phyloP scores from a whole-genome alignment of 129 eudicot genomes.

The Scalesia atractyloides region DNA sequence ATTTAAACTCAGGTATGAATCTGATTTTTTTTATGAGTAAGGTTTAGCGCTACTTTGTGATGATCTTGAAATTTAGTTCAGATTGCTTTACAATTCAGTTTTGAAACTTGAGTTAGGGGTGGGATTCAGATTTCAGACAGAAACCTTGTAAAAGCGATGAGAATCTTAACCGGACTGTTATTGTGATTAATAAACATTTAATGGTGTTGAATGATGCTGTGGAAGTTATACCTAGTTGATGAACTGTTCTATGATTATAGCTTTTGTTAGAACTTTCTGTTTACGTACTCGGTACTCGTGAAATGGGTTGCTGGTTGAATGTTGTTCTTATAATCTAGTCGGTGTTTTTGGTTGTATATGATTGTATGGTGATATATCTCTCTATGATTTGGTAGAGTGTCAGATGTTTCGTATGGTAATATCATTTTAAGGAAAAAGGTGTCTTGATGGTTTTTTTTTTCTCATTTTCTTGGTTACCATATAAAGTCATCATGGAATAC shows the following conservation, averaged over 20 bases:
- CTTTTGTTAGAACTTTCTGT: not conserved
- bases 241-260: not conserved
- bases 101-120: not conserved
- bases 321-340: not conserved
- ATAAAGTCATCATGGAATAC: not conserved
- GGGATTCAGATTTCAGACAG: not conserved
- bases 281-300: not conserved
- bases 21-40: not conserved
- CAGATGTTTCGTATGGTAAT: not conserved
- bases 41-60: not conserved
- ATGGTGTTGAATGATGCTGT: not conserved
- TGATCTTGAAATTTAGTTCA: not conserved
- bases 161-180: not conserved
- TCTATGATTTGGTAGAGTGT: not conserved
- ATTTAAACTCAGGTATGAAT: slow-evolving; percentile 1
- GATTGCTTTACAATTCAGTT: not conserved
- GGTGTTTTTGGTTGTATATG: not conserved
- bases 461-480: not conserved
- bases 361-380: not conserved
- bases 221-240: not conserved
- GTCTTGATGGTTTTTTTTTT: not conserved
- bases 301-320: not conserved
- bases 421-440: slow-evolving; percentile 2
- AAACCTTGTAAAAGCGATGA: not conserved
- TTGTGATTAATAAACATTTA: not conserved